Percentiles rank a stretch among this genome's conserved stretches.
Conservation (phyloP, 352 stramenopile species). For the Pythium brachiatum region DNA sequence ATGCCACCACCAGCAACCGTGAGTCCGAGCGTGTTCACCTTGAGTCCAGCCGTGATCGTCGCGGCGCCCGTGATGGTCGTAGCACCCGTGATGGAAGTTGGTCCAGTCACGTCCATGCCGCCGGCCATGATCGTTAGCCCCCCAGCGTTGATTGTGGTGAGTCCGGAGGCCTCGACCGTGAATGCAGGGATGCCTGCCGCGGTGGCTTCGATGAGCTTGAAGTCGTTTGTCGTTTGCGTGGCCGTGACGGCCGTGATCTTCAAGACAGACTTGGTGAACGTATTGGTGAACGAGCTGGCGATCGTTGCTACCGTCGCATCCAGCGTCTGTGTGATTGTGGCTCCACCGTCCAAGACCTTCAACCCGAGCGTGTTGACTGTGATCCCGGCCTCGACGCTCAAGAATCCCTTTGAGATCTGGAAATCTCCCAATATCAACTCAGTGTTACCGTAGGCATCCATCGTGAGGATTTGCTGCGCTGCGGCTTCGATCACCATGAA, state of each 20-base stretch:
- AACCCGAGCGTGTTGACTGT: slow-evolving; percentile 37
- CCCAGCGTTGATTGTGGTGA: slow-evolving; percentile 33
- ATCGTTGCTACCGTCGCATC: neutral
- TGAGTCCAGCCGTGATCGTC: neutral
- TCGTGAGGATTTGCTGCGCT: slow-evolving; percentile 43
- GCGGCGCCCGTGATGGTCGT: neutral
- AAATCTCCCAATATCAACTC: slow-evolving; percentile 49
- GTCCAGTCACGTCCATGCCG: slow-evolving; percentile 18
- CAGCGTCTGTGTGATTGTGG: slow-evolving; percentile 29
- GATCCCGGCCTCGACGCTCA: slow-evolving; percentile 40
- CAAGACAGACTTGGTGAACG: neutral
- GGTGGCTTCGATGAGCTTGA: slow-evolving; percentile 24
- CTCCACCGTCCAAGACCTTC: slow-evolving; percentile 39
- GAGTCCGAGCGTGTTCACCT: neutral
- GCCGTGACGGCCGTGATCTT: slow-evolving; percentile 2
- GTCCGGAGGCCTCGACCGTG: slow-evolving; percentile 30
- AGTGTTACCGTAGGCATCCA: slow-evolving; percentile 53
- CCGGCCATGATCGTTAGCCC: slow-evolving; percentile 34
- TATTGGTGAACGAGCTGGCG: neutral
- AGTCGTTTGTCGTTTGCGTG: neutral
- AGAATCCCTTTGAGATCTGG: slow-evolving; percentile 46
- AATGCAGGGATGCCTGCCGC: slow-evolving; percentile 19
- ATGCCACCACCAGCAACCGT: slow-evolving; percentile 9
- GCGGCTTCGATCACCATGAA: slow-evolving; percentile 58
- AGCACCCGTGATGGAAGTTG: slow-evolving; percentile 13